These are phyloP conservation scores for Chimonanthus salicifolius DNA, from an alignment of 164 flowering plant genomes.

Conservation along the genomic window DNA sequence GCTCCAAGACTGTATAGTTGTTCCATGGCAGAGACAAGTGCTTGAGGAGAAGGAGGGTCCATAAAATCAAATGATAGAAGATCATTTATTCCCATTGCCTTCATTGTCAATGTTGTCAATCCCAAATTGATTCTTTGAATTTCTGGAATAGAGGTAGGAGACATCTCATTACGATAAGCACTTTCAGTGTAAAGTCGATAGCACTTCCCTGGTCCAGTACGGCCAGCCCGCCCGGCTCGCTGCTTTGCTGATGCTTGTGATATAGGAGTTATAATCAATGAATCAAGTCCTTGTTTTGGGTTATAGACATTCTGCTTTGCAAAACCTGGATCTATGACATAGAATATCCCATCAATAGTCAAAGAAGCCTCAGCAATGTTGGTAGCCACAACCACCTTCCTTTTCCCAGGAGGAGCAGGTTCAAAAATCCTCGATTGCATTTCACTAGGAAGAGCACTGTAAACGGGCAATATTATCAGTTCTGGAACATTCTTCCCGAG, in stretches of 20 bases:
- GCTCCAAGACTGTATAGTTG: constrained; percentile 93
- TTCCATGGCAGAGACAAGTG: constrained; percentile 84
- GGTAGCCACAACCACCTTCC: constrained; percentile 93
- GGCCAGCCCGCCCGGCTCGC: constrained; percentile 52
- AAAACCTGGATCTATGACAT: constrained; percentile 89
- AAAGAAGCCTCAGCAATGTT: constrained; percentile 97
- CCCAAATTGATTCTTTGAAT: constrained; percentile 90
- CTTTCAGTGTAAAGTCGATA: constrained; percentile 76
- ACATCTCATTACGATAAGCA: constrained; percentile 80
- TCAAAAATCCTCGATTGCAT: constrained; percentile 91
- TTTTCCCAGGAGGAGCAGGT: constrained; percentile 89
- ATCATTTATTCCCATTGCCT: constrained; percentile 71
- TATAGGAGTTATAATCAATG: too few species aligned
- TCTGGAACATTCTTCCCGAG: constrained; percentile 59
- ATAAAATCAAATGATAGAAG: constrained; percentile 87
- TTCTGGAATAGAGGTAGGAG: constrained; percentile 82
- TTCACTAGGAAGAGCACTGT: constrained; percentile 95
- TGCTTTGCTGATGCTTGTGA: constrained; percentile 43
- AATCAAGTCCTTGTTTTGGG: constrained; percentile 90
- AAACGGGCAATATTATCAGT: constrained; percentile 85
- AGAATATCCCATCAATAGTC: constrained; percentile 89
- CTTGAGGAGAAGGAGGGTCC: constrained; percentile 97
- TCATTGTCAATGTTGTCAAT: constrained; percentile 72
- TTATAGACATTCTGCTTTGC: constrained; percentile 90
- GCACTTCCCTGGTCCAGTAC: constrained; percentile 96